Evolutionary conservation across 495 filamentous ascomycete species (phyloP), one percentile per base, ranked within the genome.

Genomic region (Penicillium dipodomyicola): DNA sequence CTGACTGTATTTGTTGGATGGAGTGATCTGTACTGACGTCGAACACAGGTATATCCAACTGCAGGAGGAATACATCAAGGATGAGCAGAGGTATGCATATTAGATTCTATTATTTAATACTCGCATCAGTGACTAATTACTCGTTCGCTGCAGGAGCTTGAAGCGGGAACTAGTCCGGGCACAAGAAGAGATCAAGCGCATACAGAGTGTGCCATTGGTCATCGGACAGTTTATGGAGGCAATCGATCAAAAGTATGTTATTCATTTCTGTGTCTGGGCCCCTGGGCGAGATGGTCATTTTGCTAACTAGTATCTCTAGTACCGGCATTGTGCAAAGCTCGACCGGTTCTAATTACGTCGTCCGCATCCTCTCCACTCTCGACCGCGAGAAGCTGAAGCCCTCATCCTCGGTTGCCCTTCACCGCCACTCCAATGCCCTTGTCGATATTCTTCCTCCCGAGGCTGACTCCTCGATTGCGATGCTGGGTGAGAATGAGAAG

Each of bases 221-320:
- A 98, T 98, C 71, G 94, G 94, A 47, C 94, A 98, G 77, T 98
- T 98, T 72, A 98, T 98, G 94, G 94, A 98, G 76, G 94, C 94
- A 49, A 98, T 98, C 65, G 94, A 98, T 75, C 95, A 98, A 71
- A 98, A 97, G 92, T 97, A 82, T 73, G 82, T 52, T 97, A 82
- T 73, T 82, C 52, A 43, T 20, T 12, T 22, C 3, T 11, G 43
- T 14, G 5, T 23, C 45, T 49, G n/a, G 11, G 4, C 11, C 7
- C 1, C n/a, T 12, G 22, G 5, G 30, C 1, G 12, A 27, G 22
- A 41, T 52, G 19, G 12, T 20, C 19, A 0, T 47, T 27, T 51
- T 54, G 30, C 72, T 79, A 49, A 80, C 39, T 25, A 17, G 65
- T 32, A 48, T 40, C 27, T 14, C 15, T 57, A 97, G 92, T 70